These are phyloP conservation scores for Lanmaoa rubissima DNA, from an alignment of 768 basidiomycete genomes.

Conservation along the genomic window DNA sequence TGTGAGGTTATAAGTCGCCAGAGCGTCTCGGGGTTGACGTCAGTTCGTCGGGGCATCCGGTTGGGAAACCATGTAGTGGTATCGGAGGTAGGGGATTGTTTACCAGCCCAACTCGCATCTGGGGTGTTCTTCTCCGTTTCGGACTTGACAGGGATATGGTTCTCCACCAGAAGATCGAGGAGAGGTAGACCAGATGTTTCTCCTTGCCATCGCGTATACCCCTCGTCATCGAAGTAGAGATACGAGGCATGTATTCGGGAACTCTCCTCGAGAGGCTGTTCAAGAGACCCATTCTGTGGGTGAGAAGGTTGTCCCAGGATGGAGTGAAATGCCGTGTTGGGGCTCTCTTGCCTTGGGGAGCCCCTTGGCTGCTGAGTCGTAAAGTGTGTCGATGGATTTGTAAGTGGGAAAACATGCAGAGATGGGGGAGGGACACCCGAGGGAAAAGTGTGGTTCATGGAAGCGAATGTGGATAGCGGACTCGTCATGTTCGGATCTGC, in stretches of 20 bases:
- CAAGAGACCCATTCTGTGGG: slow-evolving; percentile 27
- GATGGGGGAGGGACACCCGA: slow-evolving; percentile 77
- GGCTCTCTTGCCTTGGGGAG: slow-evolving; percentile 47
- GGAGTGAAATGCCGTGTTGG: slow-evolving; percentile 40
- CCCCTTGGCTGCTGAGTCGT: slow-evolving; percentile 42
- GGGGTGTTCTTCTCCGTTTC: slow-evolving; percentile 30
- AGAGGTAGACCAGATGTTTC: slow-evolving; percentile 91
- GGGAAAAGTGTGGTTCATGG: slow-evolving; percentile 40
- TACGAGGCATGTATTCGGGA: slow-evolving; percentile 74
- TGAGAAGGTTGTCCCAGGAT: slow-evolving; percentile 38
- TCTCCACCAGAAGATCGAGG: slow-evolving; percentile 78
- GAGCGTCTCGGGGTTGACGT: slow-evolving; percentile 81
- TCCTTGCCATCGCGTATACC: slow-evolving; percentile 87
- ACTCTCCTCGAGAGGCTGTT: slow-evolving; percentile 55
- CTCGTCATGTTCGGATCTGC: slow-evolving; percentile 32
- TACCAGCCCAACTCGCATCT: slow-evolving; percentile 30
- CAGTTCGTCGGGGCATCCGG: slow-evolving; percentile 66
- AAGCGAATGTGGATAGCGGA: slow-evolving; percentile 39
- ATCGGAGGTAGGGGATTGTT: slow-evolving; percentile 36
- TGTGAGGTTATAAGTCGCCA: slow-evolving; percentile 87
- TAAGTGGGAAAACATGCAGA: slow-evolving; percentile 73
- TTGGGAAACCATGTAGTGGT: slow-evolving; percentile 77
- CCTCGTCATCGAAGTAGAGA: slow-evolving; percentile 85
- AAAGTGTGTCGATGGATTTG: slow-evolving; percentile 80
- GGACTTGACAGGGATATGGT: slow-evolving; percentile 46